These are phyloP conservation scores for Ajuga chamaepitys DNA, from an alignment of 257 asterid species.

Conservation along the genomic window DNA sequence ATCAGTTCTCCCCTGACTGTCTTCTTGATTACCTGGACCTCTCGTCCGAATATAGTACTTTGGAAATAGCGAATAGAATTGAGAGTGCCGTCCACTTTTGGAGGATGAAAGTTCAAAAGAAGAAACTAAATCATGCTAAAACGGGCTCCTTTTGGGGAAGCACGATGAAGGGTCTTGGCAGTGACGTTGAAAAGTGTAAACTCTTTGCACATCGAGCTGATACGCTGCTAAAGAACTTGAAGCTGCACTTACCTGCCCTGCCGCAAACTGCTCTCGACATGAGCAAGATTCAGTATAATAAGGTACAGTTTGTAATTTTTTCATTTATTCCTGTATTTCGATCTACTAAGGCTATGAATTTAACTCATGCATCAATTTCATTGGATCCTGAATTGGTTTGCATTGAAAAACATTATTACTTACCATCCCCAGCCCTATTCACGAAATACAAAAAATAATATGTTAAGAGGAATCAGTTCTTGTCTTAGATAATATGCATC, in stretches of 20 bases:
- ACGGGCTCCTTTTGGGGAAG: constrained; percentile 58
- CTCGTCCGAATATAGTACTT: constrained; percentile 64
- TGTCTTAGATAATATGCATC: no score
- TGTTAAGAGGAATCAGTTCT: no score
- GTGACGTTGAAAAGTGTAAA: constrained; percentile 52
- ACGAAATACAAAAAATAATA: no score
- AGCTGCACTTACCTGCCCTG: constrained; percentile 71
- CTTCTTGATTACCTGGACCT: constrained; percentile 70
- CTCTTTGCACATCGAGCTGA: constrained; percentile 68
- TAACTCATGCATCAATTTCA: neutral
- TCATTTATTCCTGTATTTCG: neutral
- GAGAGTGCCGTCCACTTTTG: constrained; percentile 73
- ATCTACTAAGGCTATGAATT: neutral
- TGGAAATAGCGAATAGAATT: constrained; percentile 73
- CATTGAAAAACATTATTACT: no score
- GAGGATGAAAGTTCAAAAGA: constrained; percentile 57
- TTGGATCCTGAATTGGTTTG: neutral
- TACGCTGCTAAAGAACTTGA: constrained; percentile 58
- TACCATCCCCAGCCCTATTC: no score
- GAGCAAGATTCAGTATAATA: constrained; percentile 79
- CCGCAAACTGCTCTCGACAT: constrained; percentile 78
- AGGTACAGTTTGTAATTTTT: constrained; percentile 35
- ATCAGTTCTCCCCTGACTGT: constrained; percentile 67
- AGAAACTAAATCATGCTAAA: constrained; percentile 31
- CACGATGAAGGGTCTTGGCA: constrained; percentile 43